A percentile compares a stretch with the other conserved stretches of the same genome.
Evolutionary conservation across 768 basidiomycete genomes (phyloP).

Genomic region (Leccinellum albellum): DNA sequence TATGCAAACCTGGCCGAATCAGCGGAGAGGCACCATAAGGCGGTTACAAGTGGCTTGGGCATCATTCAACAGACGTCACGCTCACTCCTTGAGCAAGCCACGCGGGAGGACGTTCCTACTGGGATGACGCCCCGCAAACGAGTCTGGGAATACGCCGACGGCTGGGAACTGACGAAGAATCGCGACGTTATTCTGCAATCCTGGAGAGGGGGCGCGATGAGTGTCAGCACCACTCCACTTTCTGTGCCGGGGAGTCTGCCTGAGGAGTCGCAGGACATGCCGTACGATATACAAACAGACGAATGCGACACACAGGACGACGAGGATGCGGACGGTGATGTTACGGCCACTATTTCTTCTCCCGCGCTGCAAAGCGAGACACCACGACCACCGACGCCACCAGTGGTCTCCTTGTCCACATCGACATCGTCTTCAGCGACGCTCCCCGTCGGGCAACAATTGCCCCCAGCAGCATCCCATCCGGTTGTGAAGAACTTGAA

Average conservation of each 20-base stretch:
- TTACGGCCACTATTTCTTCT: conserved; percentile 19
- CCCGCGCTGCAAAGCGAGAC: not conserved
- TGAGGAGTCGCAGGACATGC: conserved; percentile 22
- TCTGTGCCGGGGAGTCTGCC: conserved; percentile 36
- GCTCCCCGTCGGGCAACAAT: conserved; percentile 18
- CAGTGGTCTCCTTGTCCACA: conserved; percentile 32
- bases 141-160: conserved; percentile 61
- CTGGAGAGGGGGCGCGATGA: conserved; percentile 40
- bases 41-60: conserved; percentile 42
- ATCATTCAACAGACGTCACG: conserved; percentile 49
- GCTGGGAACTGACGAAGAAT: conserved; percentile 67
- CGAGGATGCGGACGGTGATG: conserved; percentile 14
- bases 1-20: conserved; percentile 38
- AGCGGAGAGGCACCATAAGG: conserved; percentile 42
- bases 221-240: conserved; percentile 35
- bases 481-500: conserved; percentile 24
- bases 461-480: conserved; percentile 1
- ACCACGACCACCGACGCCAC: conserved; percentile 19
- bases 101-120: conserved; percentile 60
- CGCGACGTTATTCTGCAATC: conserved; percentile 57
- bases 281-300: conserved; percentile 15
- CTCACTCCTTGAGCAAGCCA: conserved; percentile 53
- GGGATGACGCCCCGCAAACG: conserved; percentile 79
- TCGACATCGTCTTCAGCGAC: conserved; percentile 39
- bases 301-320: conserved; percentile 22